These are phyloP conservation scores for Phlyctochytrium bullatum DNA, from an alignment of 192 early-diverging fungal species.

Conservation along the genomic window DNA sequence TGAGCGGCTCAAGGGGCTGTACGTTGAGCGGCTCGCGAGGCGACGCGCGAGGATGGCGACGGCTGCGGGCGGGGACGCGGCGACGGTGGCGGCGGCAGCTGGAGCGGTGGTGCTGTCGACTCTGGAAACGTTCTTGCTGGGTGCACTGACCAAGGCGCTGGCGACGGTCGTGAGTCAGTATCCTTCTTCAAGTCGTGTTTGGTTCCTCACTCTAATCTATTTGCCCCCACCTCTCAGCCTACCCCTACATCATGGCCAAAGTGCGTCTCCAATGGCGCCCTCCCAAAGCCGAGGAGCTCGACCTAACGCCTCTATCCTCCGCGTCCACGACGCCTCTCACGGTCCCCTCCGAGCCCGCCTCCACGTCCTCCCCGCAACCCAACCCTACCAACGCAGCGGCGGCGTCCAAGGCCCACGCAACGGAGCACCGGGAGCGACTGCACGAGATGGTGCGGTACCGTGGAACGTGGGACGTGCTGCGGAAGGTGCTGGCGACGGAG, in stretches of 20 bases:
- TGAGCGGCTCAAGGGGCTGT: conserved; percentile 56
- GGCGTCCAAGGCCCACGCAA: neutral
- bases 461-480: conserved; percentile 80
- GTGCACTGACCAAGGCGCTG: conserved; percentile 89
- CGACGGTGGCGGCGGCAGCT: conserved; percentile 53
- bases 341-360: too few species aligned
- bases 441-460: conserved; percentile 62
- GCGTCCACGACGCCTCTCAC: too few species aligned
- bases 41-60: conserved; percentile 2
- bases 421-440: conserved; percentile 19
- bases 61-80: conserved; percentile 7
- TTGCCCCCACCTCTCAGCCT: neutral
- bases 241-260: conserved; percentile 99
- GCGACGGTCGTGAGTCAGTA: conserved; percentile 55
- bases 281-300: conserved; percentile 35
- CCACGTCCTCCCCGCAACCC: conserved; percentile 7
- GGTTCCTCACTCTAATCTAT: neutral
- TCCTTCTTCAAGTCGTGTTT: neutral
- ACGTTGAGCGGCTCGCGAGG: conserved; percentile 18
- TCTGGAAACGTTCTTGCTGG: conserved; percentile 77
- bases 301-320: too few species aligned
- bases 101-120: too few species aligned
- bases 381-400: neutral
- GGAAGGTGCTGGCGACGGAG: conserved; percentile 70
- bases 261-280: conserved; percentile 79